phyloP scores from a whole-genome alignment of 208 protist species.

The Herpetomonas samuelpessoai region DNA sequence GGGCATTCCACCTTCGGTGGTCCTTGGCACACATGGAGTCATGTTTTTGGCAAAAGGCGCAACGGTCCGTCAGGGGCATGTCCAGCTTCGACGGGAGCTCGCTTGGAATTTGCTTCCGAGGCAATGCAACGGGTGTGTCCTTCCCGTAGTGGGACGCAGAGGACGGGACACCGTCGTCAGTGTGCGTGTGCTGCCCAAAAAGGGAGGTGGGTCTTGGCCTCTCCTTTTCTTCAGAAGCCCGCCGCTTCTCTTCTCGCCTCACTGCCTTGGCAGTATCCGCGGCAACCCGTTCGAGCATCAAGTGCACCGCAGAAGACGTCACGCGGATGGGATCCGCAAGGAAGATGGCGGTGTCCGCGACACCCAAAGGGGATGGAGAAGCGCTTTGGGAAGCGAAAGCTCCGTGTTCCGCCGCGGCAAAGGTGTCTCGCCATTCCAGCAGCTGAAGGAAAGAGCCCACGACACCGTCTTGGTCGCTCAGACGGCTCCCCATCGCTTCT shows the following conservation, averaged over 20 bases:
- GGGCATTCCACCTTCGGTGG: conserved; percentile 33
- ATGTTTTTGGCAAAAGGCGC: conserved; percentile 47
- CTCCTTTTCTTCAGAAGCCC: not conserved
- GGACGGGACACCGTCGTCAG: not conserved
- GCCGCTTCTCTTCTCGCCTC: not conserved
- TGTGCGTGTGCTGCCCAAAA: not conserved
- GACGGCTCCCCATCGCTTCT: too few relatives aligned
- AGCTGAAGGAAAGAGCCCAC: too few relatives aligned
- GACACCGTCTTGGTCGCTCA: too few relatives aligned
- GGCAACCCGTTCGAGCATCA: conserved; percentile 10
- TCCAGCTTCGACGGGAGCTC: conserved; percentile 29
- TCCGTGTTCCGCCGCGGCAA: too few relatives aligned
- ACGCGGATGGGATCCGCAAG: conserved; percentile 15
- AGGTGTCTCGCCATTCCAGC: too few relatives aligned
- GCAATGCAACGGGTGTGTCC: not conserved
- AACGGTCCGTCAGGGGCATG: conserved; percentile 40
- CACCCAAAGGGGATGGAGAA: too few relatives aligned
- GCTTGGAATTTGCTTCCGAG: not conserved
- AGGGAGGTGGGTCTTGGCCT: not conserved
- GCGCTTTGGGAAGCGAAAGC: too few relatives aligned
- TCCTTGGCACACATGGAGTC: conserved; percentile 54
- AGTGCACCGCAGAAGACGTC: conserved; percentile 13
- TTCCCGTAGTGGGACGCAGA: not conserved
- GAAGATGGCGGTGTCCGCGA: conserved; percentile 6
- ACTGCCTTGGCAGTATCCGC: conserved; percentile 4